Evolutionary conservation across 129 eudicot species (phyloP).

Genomic region (Lactuca sativa): DNA sequence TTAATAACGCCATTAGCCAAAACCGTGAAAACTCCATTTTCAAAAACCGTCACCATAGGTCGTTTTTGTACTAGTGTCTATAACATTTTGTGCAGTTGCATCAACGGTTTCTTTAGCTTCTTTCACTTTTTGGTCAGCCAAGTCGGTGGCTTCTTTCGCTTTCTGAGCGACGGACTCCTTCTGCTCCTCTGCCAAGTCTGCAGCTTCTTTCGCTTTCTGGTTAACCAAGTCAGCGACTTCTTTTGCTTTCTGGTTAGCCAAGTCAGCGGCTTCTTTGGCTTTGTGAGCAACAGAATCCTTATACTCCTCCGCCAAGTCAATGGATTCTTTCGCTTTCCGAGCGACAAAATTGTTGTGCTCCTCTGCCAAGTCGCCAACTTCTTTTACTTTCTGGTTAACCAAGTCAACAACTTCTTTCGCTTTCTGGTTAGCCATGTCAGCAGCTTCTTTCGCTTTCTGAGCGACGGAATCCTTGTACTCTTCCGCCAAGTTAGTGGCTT

Average conservation of each 20-base stretch:
- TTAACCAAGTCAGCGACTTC: conserved; percentile 19
- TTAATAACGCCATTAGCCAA: too few relatives aligned
- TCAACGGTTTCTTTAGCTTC: background rate
- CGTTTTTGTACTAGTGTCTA: background rate
- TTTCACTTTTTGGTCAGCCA: too few relatives aligned
- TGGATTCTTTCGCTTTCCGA: background rate
- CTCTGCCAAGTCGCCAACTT: background rate
- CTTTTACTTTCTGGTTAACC: too few relatives aligned
- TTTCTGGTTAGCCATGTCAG: background rate
- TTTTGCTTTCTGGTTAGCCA: too few relatives aligned
- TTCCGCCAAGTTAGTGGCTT: background rate
- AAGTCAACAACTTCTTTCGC: background rate
- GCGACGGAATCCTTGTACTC: background rate
- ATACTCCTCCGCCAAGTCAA: background rate
- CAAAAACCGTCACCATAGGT: too few relatives aligned
- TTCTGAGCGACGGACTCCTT: too few relatives aligned
- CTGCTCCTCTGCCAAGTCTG: conserved; percentile 29
- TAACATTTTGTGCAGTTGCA: conserved; percentile 15
- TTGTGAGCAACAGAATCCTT: background rate
- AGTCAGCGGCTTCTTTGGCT: background rate
- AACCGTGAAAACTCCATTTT: too few relatives aligned
- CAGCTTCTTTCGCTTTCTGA: conserved; percentile 4
- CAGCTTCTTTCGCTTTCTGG: background rate
- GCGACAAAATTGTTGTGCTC: background rate
- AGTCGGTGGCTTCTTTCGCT: too few relatives aligned